A percentile compares a stretch with the other conserved stretches of the same genome.
phyloP scores from a whole-genome alignment of 2,329 filamentous ascomycete genomes.

The Stagonosporopsis chrysanthemi region DNA sequence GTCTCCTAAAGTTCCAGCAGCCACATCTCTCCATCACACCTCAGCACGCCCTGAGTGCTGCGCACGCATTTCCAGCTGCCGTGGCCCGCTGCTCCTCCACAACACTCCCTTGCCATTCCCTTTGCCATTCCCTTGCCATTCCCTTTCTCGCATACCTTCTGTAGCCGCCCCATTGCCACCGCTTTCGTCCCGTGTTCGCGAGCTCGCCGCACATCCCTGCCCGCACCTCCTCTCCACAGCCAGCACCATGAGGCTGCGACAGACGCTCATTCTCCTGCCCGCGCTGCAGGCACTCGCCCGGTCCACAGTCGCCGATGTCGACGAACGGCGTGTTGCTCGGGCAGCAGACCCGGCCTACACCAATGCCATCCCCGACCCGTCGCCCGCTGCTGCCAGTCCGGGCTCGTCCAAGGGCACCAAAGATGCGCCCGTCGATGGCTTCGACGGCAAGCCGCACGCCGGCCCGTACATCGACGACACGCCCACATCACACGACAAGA shows the following conservation, averaged over 20 bases:
- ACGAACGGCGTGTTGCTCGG: constrained; percentile 36
- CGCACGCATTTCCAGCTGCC: constrained; percentile 2
- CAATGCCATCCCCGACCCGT: constrained; percentile 31
- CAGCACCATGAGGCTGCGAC: constrained; percentile 66
- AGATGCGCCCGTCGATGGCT: constrained; percentile 88
- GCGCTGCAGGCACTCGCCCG: constrained; percentile 65
- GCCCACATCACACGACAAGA: constrained; percentile 40
- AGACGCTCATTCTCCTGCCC: constrained; percentile 63
- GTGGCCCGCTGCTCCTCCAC: constrained; percentile 2
- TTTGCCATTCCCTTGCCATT: too few relatives aligned
- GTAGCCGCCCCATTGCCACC: background rate
- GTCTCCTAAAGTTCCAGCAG: constrained; percentile 20
- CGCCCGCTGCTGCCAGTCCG: constrained; percentile 32
- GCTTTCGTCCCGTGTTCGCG: constrained; percentile 2
- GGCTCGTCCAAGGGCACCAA: constrained; percentile 64
- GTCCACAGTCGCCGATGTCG: constrained; percentile 49
- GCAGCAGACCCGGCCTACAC: constrained; percentile 38
- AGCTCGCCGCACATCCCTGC: constrained; percentile 17
- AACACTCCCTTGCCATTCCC: too few relatives aligned
- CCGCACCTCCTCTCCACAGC: constrained; percentile 13
- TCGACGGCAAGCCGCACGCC: constrained; percentile 90
- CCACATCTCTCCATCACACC: constrained; percentile 14
- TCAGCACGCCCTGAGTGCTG: constrained; percentile 14
- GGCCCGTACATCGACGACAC: constrained; percentile 76
- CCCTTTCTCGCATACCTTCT: background rate